Percentiles rank a stretch among this genome's conserved stretches.
Evolutionary conservation across 2,329 filamentous ascomycete species (phyloP).

Genomic region (Alternaria sp.): DNA sequence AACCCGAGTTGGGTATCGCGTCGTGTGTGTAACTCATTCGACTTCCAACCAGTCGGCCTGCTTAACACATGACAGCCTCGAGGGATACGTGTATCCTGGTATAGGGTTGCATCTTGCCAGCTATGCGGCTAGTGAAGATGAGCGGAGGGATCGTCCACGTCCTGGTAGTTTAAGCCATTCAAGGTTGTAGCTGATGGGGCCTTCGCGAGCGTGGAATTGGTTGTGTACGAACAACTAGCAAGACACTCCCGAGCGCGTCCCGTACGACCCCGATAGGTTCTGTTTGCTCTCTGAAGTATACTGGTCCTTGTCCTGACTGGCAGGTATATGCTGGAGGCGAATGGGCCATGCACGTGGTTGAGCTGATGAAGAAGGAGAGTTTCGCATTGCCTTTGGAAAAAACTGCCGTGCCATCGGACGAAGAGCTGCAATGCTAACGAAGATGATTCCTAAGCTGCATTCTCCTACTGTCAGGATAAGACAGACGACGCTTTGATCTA

Average conservation of each 20-base stretch:
- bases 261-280: neutral
- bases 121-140: neutral
- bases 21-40: neutral
- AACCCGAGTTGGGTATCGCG: neutral
- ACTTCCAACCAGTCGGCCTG: neutral
- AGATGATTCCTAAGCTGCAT: slow-evolving; percentile 41
- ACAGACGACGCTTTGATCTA: slow-evolving; percentile 32
- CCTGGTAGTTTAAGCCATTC: neutral
- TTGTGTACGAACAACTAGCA: neutral
- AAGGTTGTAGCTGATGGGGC: neutral
- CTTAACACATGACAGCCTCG: neutral
- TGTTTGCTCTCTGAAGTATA: slow-evolving; percentile 6
- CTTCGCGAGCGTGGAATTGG: neutral
- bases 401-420: slow-evolving; percentile 32
- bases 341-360: slow-evolving; percentile 3
- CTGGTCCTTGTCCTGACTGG: neutral
- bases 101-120: neutral
- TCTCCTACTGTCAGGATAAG: slow-evolving; percentile 41
- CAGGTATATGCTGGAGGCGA: slow-evolving; percentile 4
- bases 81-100: neutral
- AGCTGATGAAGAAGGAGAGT: slow-evolving; percentile 3
- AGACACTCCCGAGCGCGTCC: neutral
- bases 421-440: slow-evolving; percentile 39
- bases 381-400: slow-evolving; percentile 25
- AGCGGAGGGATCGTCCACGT: neutral